Conservation (phyloP, 345 rosid species). For the Bruguiera parviflora region DNA sequence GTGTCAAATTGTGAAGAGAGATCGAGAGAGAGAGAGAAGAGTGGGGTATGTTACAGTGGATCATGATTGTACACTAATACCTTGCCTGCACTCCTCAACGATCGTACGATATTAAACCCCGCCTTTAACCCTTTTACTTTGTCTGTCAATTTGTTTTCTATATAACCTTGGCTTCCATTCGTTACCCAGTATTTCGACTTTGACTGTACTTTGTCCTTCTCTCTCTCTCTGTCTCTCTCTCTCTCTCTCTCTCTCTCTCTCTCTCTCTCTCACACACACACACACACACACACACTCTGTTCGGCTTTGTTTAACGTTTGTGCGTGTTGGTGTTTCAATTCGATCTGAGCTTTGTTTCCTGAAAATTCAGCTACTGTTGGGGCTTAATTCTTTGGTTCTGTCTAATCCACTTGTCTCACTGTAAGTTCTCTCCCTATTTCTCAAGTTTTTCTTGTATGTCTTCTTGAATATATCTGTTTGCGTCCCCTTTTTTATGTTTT, state of each 20-base stretch:
- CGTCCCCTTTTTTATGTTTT: no score
- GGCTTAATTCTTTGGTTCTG: background rate
- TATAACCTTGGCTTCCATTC: constrained; percentile 26
- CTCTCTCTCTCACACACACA: background rate
- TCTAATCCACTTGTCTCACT: background rate
- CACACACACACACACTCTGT: no score
- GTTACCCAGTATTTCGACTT: constrained; percentile 21
- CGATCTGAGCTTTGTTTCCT: background rate
- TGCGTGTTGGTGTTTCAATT: no score
- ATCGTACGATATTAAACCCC: no score
- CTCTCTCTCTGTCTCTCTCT: constrained; percentile 8
- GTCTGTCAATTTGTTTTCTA: constrained; percentile 38
- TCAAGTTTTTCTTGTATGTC: background rate
- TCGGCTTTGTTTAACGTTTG: background rate
- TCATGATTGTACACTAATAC: background rate
- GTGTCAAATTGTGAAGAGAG: background rate
- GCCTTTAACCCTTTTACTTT: background rate
- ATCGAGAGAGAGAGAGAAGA: no score
- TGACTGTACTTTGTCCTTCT: constrained; percentile 13
- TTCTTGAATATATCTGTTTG: no score
- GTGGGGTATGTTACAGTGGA: background rate
- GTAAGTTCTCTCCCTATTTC: background rate
- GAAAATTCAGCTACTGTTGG: background rate
- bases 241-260: background rate
- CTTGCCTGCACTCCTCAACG: background rate